Base-by-base conservation (phyloP, 1,284 basidiomycete genomes). In the Tylopilus orsonianus region DNA sequence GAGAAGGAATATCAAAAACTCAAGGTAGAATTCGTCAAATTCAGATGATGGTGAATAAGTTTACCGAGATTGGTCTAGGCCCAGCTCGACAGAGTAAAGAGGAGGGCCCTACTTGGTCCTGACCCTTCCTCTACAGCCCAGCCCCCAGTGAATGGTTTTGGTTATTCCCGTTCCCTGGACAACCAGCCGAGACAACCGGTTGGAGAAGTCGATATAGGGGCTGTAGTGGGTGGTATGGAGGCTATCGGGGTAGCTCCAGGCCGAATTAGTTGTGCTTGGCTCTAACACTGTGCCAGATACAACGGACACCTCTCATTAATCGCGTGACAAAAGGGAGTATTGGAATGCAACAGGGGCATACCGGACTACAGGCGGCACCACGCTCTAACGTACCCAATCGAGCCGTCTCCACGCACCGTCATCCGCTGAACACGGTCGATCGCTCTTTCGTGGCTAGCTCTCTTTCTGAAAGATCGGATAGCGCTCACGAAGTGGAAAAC, bases 1-100 rank as follows among this genome's bases (percentile, higher is more conserved):
- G 89, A 91, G 56, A 90, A 87, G 58, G 90, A 92, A 56, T 93
- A 92, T 60, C 85, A 87, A 50, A 92, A 90, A 62, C 78, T 93
- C 43, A 91, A 91, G 74, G 90, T 81, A 38, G 23, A 60, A 52
- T 39, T 32, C 2, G 8, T 45, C 10, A 14, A 37, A 39, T 18
- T 29, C 18, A 20, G 13, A 29, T 39, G 14, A 27, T 13, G 33
- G 32, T 80, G 84, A 58, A 8, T 32, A 24, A 84, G 57, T 78
- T 81, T 57, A 85, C 90, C 65, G 85, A 84, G 61, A 18, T 1
- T 8, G 5, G 37, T 34, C 18, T 44, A 62, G 60, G 60, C 50
- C 24, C 87, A 90, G 58, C 80, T 85, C 56, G 90, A 93, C 65
- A 90, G 87, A 61, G 77, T 90, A 50, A 92, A 90, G 70, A 80